A percentile compares a stretch with the other conserved stretches of the same genome.
Evolutionary conservation across 306 rosid genomes (phyloP).

Genomic region (Quillaja saponaria): DNA sequence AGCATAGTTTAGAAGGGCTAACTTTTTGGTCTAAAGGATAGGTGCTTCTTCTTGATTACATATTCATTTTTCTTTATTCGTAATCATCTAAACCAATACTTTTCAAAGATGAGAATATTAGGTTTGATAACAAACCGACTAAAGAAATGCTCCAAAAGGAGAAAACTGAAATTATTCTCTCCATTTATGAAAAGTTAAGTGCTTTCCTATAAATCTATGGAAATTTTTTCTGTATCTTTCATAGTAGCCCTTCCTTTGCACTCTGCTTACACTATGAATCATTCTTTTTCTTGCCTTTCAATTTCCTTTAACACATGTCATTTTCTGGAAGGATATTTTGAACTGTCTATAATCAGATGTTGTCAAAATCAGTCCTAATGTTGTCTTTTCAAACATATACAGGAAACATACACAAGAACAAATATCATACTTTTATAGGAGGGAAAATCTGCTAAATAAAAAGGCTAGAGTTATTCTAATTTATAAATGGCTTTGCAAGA

Average conservation of each 20-base stretch:
- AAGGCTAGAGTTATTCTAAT: no score
- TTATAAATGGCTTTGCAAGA: no score
- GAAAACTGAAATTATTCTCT: slow-evolving; percentile 24
- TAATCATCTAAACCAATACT: slow-evolving; percentile 30
- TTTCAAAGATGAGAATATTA: slow-evolving; percentile 34
- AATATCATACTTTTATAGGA: no score
- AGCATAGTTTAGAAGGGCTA: neutral
- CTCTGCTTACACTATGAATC: slow-evolving; percentile 46
- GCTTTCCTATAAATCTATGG: slow-evolving; percentile 2
- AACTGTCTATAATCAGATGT: neutral
- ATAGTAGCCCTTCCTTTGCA: slow-evolving; percentile 38
- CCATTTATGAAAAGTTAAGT: slow-evolving; percentile 17
- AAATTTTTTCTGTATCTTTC: neutral
- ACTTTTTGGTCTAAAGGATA: slow-evolving; percentile 34
- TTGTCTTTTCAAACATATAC: no score
- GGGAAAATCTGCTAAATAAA: no score
- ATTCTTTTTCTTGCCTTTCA: slow-evolving; percentile 26
- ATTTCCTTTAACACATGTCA: neutral
- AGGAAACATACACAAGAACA: no score
- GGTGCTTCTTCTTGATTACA: slow-evolving; percentile 35
- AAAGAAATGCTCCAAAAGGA: neutral
- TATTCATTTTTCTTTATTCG: slow-evolving; percentile 32
- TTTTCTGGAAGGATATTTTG: neutral
- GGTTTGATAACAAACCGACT: slow-evolving; percentile 4
- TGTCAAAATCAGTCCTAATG: no score